These are phyloP conservation scores for Cryptococcus jaspeensis DNA, from an alignment of 1,284 basidiomycete species.

Conservation along the genomic window DNA sequence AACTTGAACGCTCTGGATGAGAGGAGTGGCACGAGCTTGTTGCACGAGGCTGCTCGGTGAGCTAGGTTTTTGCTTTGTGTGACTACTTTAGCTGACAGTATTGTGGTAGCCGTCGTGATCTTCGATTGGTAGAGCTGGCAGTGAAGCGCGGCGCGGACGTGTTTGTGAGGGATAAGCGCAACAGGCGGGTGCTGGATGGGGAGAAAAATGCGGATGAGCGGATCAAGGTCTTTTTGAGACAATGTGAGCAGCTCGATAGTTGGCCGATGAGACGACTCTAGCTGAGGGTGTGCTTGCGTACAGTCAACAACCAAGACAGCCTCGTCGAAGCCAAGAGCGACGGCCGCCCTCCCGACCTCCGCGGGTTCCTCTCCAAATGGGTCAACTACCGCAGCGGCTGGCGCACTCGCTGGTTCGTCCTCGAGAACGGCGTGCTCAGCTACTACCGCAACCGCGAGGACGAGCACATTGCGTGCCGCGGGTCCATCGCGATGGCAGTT, in stretches of 20 bases:
- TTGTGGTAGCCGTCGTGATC: constrained; percentile 62
- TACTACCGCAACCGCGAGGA: constrained; percentile 88
- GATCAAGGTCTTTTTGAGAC: constrained; percentile 77
- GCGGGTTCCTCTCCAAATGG: constrained; percentile 60
- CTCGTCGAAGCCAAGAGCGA: constrained; percentile 43
- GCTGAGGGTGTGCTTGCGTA: too few species aligned
- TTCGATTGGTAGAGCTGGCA: constrained; percentile 76
- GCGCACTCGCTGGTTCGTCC: constrained; percentile 90
- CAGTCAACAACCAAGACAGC: constrained; percentile 75
- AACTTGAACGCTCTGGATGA: constrained; percentile 62
- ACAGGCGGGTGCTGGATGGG: constrained; percentile 72
- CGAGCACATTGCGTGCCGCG: constrained; percentile 80
- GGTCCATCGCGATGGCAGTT: constrained; percentile 83
- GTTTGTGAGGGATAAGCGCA: constrained; percentile 77
- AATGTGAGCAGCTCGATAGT: constrained; percentile 58
- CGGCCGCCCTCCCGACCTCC: constrained; percentile 61
- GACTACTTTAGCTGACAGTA: background rate
- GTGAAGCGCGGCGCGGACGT: constrained; percentile 86
- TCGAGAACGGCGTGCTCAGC: constrained; percentile 79
- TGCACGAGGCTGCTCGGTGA: constrained; percentile 79
- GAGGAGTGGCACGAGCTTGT: constrained; percentile 70
- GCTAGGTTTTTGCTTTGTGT: background rate
- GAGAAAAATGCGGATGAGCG: constrained; percentile 63
- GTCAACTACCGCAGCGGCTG: constrained; percentile 64
- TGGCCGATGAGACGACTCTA: background rate